Base-by-base conservation (phyloP, 2,329 filamentous ascomycete species). In the Didymella lethalis region DNA sequence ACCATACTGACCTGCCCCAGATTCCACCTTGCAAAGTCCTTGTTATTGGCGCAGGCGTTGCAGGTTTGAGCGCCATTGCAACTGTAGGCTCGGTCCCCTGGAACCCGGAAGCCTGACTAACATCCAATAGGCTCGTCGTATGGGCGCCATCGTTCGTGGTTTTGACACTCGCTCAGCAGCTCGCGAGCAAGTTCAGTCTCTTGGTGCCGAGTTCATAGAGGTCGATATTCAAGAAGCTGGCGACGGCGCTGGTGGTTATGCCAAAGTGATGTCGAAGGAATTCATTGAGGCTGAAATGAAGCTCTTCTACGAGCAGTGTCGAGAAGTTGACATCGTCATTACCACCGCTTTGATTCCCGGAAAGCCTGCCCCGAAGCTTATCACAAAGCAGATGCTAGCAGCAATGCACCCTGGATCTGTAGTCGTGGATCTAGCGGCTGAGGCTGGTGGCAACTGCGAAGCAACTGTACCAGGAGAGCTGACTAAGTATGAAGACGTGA, bases 231-330 rank as follows among this genome's bases (percentile, higher is more conserved):
- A 94, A 65, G 93, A 97, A 77, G 92, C 95, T 60, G 93, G 93
- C 2, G 88, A 90, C 12, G 92, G 92, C 2, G 88, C 90, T 8
- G 92, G 93, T 28, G 93, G 93, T 16, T 97, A 97, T 71, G 92
- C 91, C 52, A 96, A 96, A 72, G 91, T 93, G 72, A 96, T 96
- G 92, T 95, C 91, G 54, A 93, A 94, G 71, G 92, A 94, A 66
- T 97, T 96, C 71, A 92, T 95, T 74, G 91, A 92, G 61, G 92
- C 92, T 6, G 92, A 97, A 76, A 96, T 96, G 92, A 93, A 91
- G 75, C 83, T 97, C 0, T 97, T 97, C 78, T 88, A 91, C 74
- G 90, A 95, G 66, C 93, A 96, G 75, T 91, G 90, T 61, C 85
- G 86, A 59, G 93, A 97, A 38, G 92, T 96, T 50, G 92, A 97